Conservation (phyloP, 495 filamentous ascomycete genomes). For the Xylaria palmicola region DNA sequence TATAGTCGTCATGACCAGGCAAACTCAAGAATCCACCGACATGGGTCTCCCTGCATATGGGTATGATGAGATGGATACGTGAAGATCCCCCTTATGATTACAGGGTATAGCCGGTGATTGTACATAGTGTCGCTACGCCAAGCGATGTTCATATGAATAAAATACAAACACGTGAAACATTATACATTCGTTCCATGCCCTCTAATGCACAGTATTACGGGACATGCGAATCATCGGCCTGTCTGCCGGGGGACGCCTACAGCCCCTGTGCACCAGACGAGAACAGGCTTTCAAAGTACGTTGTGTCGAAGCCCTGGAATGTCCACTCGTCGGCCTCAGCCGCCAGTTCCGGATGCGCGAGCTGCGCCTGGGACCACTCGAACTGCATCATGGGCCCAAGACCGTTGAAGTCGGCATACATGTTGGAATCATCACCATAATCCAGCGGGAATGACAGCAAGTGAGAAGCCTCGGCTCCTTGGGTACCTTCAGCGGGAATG, state of each 20-base stretch:
- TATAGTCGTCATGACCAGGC: constrained; percentile 11
- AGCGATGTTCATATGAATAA: background rate
- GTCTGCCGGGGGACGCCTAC: background rate
- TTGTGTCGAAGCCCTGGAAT: constrained; percentile 43
- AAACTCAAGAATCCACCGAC: background rate
- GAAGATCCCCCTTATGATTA: background rate
- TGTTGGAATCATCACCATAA: background rate
- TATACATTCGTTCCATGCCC: background rate
- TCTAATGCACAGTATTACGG: too few species aligned
- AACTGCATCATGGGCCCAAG: constrained; percentile 31
- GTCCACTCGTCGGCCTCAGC: constrained; percentile 41
- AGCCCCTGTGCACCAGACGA: constrained; percentile 7
- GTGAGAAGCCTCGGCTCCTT: background rate
- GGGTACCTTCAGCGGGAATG: background rate
- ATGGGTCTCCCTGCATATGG: background rate
- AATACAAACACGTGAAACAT: background rate
- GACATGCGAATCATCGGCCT: too few species aligned
- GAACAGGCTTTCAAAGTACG: constrained; percentile 35
- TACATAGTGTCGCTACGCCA: background rate
- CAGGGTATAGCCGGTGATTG: background rate
- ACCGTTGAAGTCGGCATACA: constrained; percentile 21
- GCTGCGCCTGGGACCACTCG: constrained; percentile 21
- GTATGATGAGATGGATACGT: background rate
- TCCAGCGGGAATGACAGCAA: background rate
- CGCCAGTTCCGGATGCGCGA: constrained; percentile 22